A percentile compares a stretch with the other conserved stretches of the same genome.
Evolutionary conservation across 441 rosid species (phyloP).

Genomic region (Populus hybrid): DNA sequence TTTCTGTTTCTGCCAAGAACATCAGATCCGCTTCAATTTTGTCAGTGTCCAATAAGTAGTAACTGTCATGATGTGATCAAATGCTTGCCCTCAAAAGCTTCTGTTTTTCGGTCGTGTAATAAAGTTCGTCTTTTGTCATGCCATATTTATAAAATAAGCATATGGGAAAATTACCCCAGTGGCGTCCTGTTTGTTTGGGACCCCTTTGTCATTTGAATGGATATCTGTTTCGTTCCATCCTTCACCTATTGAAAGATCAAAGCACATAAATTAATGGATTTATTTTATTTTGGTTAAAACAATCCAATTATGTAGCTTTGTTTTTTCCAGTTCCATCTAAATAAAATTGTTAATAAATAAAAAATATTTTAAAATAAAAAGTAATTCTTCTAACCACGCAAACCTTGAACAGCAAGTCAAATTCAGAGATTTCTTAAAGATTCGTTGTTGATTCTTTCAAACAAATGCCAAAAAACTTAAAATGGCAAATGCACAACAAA

Average conservation of each 20-base stretch:
- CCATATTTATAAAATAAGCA: not conserved
- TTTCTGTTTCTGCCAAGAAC: constrained; percentile 2
- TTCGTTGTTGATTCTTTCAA: not conserved
- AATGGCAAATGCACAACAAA: too few relatives aligned
- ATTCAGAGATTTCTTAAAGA: not conserved
- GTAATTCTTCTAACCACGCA: not conserved
- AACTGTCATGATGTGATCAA: constrained; percentile 15
- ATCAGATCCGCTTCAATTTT: not conserved
- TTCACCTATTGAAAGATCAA: not conserved
- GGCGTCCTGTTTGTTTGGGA: not conserved
- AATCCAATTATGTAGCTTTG: not conserved
- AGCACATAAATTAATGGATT: not conserved
- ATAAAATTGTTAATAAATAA: too few relatives aligned
- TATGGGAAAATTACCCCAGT: not conserved
- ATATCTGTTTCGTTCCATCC: not conserved
- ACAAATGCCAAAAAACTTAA: too few relatives aligned
- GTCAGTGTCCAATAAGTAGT: constrained; percentile 29
- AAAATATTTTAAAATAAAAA: too few relatives aligned
- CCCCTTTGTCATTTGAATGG: not conserved
- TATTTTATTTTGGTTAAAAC: not conserved
- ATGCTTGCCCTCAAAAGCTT: constrained; percentile 10
- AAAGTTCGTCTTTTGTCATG: not conserved
- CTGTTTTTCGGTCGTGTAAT: not conserved
- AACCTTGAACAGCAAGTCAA: not conserved
- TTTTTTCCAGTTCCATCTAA: not conserved